These are phyloP conservation scores for Claviceps capensis DNA, from an alignment of 2,329 filamentous ascomycete species.

Conservation along the genomic window DNA sequence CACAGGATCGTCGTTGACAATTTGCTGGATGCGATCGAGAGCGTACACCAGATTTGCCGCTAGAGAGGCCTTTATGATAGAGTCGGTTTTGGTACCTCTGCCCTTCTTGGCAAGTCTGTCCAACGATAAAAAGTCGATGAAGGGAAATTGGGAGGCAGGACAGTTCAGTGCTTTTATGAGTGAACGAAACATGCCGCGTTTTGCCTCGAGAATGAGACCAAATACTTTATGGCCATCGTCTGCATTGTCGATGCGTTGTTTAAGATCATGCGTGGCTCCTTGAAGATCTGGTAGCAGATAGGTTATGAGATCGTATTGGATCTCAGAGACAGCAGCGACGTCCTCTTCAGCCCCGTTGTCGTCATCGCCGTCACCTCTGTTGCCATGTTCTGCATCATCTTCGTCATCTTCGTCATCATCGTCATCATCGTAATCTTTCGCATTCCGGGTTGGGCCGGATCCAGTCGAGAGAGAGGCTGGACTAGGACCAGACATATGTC, in stretches of 20 bases:
- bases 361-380: background rate
- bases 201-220: background rate
- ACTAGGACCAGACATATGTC: background rate
- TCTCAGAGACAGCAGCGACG: background rate
- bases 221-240: background rate
- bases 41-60: slow-evolving; percentile 23
- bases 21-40: slow-evolving; percentile 15
- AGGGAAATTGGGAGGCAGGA: slow-evolving; percentile 3
- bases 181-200: background rate
- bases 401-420: background rate
- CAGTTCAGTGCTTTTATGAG: background rate
- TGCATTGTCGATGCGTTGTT: slow-evolving; percentile 1
- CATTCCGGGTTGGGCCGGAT: slow-evolving; percentile 1
- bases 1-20: slow-evolving; percentile 4
- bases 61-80: slow-evolving; percentile 10
- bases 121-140: slow-evolving; percentile 17
- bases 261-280: slow-evolving; percentile 3
- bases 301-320: background rate
- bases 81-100: background rate
- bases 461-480: background rate
- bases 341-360: background rate
- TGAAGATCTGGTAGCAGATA: slow-evolving; percentile 2
- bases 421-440: background rate
- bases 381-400: too few relatives aligned
- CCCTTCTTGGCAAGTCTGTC: background rate